Percentiles rank a stretch among this genome's conserved stretches.
phyloP scores from a whole-genome alignment of 2,329 filamentous ascomycete species.

The Calonectria pteridis region DNA sequence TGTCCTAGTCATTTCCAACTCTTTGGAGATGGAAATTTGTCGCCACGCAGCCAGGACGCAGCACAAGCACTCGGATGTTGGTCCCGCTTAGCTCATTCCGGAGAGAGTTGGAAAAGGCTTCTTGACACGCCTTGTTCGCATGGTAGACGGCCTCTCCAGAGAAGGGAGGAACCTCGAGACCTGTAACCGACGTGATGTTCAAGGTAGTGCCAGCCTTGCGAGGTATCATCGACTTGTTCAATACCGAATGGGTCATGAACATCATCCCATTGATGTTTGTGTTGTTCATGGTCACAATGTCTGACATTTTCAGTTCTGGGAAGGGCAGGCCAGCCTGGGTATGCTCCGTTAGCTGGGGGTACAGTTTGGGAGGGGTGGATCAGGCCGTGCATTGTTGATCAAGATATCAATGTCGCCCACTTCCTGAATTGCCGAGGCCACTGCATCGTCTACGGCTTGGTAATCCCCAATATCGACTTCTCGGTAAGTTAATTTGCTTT shows the following conservation, averaged over 20 bases:
- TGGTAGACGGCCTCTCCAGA: constrained; percentile 28
- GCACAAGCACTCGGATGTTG: constrained; percentile 23
- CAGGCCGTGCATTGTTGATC: constrained; percentile 26
- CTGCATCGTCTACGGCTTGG: constrained; percentile 10
- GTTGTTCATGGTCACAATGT: constrained; percentile 18
- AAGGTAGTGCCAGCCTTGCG: constrained; percentile 26
- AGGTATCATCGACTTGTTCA: constrained; percentile 22
- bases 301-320: constrained; percentile 13
- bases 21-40: constrained; percentile 33
- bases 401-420: constrained; percentile 28
- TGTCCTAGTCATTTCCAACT: constrained; percentile 19
- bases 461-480: constrained; percentile 13
- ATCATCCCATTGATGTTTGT: constrained; percentile 51
- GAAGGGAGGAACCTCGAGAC: constrained; percentile 21
- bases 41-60: constrained; percentile 26
- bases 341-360: neutral
- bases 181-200: constrained; percentile 27
- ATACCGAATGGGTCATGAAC: constrained; percentile 50
- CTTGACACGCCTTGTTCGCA: constrained; percentile 19
- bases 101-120: constrained; percentile 23
- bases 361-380: neutral
- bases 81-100: constrained; percentile 19
- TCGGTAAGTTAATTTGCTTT: neutral
- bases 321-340: constrained; percentile 26
- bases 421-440: neutral